A percentile compares a stretch with the other conserved stretches of the same genome.
Evolutionary conservation across 208 protist species (phyloP).

Genomic region (Angomonas desouzai): DNA sequence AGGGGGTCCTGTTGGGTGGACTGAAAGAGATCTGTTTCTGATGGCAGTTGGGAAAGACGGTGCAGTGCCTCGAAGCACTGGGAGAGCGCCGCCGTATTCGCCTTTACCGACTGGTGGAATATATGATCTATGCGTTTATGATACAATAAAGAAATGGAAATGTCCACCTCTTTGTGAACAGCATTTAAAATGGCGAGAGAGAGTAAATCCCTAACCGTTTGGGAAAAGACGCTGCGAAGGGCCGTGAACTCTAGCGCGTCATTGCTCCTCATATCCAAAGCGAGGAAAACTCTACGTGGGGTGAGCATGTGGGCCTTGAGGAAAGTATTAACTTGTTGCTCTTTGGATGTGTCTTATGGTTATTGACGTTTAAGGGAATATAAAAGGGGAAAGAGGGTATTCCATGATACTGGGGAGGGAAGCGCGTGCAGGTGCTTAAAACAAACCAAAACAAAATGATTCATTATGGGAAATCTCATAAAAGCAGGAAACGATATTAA

Average conservation of each 20-base stretch:
- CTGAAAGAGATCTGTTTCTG: not conserved
- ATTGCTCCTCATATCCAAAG: not conserved
- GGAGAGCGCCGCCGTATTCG: not conserved
- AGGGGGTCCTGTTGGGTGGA: not conserved
- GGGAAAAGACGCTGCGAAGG: not conserved
- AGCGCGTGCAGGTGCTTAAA: too few species aligned
- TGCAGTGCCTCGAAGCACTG: constrained; percentile 2
- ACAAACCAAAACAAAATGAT: too few species aligned
- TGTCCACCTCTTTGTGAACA: not conserved
- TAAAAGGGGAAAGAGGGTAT: too few species aligned
- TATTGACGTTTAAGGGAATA: not conserved
- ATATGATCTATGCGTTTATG: not conserved
- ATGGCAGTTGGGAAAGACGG: not conserved
- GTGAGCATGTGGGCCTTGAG: too few species aligned
- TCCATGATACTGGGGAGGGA: too few species aligned
- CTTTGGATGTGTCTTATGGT: not conserved
- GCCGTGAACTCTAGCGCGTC: not conserved
- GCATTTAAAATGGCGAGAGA: not conserved
- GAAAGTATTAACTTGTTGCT: not conserved
- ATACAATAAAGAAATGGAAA: constrained; percentile 3
- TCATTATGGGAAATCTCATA: too few species aligned
- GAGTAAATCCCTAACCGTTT: not conserved
- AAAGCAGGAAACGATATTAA: too few species aligned
- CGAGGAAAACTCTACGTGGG: not conserved
- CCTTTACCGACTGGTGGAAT: not conserved